Percentiles rank a stretch among this genome's conserved stretches.
Evolutionary conservation across 805 yeast genomes (phyloP).

Genomic region (Suhomyces sp.): DNA sequence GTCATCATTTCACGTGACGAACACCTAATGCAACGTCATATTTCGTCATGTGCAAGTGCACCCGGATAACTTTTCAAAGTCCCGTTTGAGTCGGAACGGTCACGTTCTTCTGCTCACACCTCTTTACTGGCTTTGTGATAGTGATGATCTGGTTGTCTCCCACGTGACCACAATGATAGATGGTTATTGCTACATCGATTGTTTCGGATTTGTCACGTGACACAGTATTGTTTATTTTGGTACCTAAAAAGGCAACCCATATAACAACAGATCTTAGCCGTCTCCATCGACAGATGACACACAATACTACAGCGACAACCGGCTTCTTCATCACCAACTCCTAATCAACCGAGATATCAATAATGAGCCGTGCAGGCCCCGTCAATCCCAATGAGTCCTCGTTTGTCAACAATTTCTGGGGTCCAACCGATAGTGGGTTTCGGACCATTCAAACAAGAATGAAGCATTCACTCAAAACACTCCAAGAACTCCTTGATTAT

Average conservation of each 20-base stretch:
- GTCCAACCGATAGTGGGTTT: slow-evolving; percentile 67
- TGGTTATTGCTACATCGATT: background rate
- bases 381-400: slow-evolving; percentile 12
- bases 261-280: background rate
- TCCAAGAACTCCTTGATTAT: slow-evolving; percentile 33
- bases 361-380: slow-evolving; percentile 2
- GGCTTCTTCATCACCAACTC: background rate
- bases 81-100: background rate
- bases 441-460: slow-evolving; percentile 52
- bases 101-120: background rate
- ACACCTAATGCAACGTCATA: background rate
- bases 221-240: background rate
- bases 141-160: no score
- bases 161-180: background rate
- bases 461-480: slow-evolving; percentile 56
- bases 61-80: no score
- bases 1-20: background rate
- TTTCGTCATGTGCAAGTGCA: background rate
- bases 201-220: background rate
- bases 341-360: background rate
- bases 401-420: slow-evolving; percentile 52
- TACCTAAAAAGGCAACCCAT: background rate
- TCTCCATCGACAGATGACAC: background rate
- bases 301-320: background rate
- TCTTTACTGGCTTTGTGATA: no score